Conservation (phyloP, 1,284 basidiomycete genomes). For the Boletellus sp. region DNA sequence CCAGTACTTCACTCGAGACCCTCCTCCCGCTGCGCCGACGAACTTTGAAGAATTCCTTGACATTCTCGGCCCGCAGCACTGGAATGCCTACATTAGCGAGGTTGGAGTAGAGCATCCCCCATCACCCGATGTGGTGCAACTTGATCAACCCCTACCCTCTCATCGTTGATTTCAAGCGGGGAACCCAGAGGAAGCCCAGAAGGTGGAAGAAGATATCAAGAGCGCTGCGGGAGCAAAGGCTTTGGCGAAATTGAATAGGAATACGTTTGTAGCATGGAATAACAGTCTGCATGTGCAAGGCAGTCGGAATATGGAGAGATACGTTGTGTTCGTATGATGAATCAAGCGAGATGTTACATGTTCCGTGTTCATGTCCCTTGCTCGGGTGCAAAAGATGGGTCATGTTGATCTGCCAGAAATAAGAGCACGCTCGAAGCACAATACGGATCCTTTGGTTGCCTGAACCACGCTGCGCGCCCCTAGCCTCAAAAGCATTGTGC, state of each 20-base stretch:
- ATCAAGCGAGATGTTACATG: too few species aligned
- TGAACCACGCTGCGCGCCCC: too few species aligned
- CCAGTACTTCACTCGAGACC: background rate
- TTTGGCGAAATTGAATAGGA: background rate
- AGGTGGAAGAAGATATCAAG: background rate
- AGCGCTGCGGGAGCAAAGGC: background rate
- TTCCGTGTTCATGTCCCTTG: too few species aligned
- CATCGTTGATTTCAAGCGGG: constrained; percentile 11
- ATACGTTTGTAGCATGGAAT: background rate
- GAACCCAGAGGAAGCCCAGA: background rate
- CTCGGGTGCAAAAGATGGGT: too few species aligned
- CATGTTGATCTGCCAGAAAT: too few species aligned
- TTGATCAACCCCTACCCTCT: constrained; percentile 2
- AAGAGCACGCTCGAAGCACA: too few species aligned
- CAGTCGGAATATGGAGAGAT: too few species aligned
- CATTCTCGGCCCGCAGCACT: background rate
- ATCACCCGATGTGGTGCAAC: background rate
- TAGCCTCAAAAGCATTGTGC: too few species aligned
- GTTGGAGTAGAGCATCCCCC: background rate
- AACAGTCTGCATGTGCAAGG: too few species aligned
- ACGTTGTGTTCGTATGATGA: too few species aligned
- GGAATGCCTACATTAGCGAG: background rate
- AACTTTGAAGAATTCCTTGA: background rate
- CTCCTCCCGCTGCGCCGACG: background rate
- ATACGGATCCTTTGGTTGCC: too few species aligned